Percentiles rank a stretch among this genome's conserved stretches.
These are phyloP conservation scores for Rubroshorea leprosula DNA, from an alignment of 345 rosid species.

Conservation along the genomic window DNA sequence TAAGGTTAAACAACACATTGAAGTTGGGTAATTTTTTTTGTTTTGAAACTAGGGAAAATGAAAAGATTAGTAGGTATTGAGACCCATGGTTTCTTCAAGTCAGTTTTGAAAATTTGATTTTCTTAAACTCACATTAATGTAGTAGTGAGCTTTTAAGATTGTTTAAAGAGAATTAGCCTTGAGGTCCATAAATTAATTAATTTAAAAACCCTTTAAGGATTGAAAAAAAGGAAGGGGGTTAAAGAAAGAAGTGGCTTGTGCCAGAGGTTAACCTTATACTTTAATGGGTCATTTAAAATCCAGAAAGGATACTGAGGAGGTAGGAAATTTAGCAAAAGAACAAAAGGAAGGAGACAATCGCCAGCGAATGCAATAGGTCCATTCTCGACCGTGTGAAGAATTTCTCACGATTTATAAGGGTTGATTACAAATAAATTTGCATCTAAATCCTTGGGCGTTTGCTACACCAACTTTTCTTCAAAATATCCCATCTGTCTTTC, in stretches of 20 bases:
- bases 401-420: constrained; percentile 12
- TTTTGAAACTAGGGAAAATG: too few relatives aligned
- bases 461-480: constrained; percentile 35
- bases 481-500: constrained; percentile 7
- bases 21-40: too few relatives aligned
- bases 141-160: too few relatives aligned
- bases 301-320: background rate
- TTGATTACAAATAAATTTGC: background rate
- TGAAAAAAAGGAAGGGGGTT: too few relatives aligned
- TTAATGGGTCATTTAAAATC: constrained; percentile 1
- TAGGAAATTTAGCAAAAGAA: constrained; percentile 15
- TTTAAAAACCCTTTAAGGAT: too few relatives aligned
- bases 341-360: constrained; percentile 26
- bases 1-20: too few relatives aligned
- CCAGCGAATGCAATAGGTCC: constrained; percentile 21
- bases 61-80: too few relatives aligned
- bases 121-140: too few relatives aligned
- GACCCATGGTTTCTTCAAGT: too few relatives aligned
- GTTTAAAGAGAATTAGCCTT: too few relatives aligned
- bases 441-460: constrained; percentile 26
- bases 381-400: constrained; percentile 20
- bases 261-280: constrained; percentile 21
- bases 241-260: constrained; percentile 24
- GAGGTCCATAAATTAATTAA: too few relatives aligned
- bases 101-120: too few relatives aligned